Evolutionary conservation across 2,329 filamentous ascomycete genomes (phyloP).

Genomic region (Penicillium sp.): DNA sequence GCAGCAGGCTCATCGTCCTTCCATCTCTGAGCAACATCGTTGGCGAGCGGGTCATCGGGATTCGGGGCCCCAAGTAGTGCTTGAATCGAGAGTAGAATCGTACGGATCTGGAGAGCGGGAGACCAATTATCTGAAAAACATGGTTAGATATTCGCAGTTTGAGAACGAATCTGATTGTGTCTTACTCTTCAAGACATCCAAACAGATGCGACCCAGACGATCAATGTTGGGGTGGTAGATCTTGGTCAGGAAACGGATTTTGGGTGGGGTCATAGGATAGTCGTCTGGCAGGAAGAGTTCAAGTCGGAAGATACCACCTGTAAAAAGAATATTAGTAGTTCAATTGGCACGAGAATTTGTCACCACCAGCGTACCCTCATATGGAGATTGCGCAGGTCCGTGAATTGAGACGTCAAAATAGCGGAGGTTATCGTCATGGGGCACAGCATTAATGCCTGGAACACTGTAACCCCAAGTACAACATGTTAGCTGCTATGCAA

Average conservation of each 20-base stretch:
- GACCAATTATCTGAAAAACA: conserved; percentile 84
- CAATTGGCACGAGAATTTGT: neutral
- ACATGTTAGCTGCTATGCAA: neutral
- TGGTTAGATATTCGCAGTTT: conserved; percentile 1
- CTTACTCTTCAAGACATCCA: conserved; percentile 95
- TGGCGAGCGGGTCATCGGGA: conserved; percentile 95
- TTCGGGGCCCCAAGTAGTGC: conserved; percentile 93
- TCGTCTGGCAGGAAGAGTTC: conserved; percentile 97
- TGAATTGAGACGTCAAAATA: conserved; percentile 99
- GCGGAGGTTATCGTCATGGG: conserved; percentile 93
- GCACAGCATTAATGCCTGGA: conserved; percentile 90
- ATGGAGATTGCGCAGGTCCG: conserved; percentile 86
- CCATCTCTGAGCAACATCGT: conserved; percentile 96
- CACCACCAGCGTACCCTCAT: conserved; percentile 65
- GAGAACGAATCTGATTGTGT: conserved; percentile 1
- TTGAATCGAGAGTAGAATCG: conserved; percentile 97
- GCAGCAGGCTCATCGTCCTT: conserved; percentile 93
- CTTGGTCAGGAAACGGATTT: conserved; percentile 97
- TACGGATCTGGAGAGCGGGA: conserved; percentile 93
- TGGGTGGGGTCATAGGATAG: conserved; percentile 98
- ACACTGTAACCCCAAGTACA: conserved; percentile 58
- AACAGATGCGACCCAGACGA: conserved; percentile 91
- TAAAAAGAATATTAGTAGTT: conserved; percentile 6
- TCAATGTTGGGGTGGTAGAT: conserved; percentile 99
- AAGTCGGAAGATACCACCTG: conserved; percentile 86